Base-by-base conservation (phyloP, 495 filamentous ascomycete genomes). In the Penicillium daleae region DNA sequence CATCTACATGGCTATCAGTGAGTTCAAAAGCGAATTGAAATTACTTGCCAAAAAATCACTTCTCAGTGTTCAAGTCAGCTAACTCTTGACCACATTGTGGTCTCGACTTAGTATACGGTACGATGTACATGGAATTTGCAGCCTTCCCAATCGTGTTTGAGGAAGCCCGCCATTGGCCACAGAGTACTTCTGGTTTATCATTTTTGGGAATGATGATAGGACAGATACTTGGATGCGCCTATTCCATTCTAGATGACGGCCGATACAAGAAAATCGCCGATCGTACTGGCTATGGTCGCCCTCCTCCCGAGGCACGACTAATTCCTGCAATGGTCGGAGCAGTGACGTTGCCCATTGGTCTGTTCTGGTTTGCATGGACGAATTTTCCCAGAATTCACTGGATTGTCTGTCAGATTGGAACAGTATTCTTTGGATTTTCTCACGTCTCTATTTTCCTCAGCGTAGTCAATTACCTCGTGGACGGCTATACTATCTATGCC, bases 51-150 rank as follows among this genome's bases (percentile, higher is more conserved):
- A n/a, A n/a, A n/a, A n/a, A n/a, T n/a, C n/a, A n/a, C n/a, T n/a
- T n/a, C n/a, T n/a, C n/a, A n/a, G n/a, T n/a, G n/a, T 10, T 1
- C 10, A 2, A 46, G 19, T 46, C 10, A 22, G 42, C 42, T 46
- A 22, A 46, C 12, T 22, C 15, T 22, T 46, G 0, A 21, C 39
- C 39, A 42, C 39, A 42, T 42, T n/a, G 39, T 21, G 39, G 39
- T 46, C 13, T 2, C 1, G 2, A 3, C n/a, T 22, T 46, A 46
- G 42, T 83, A n/a, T 91, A 89, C 65, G 84, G 87, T 0, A 83
- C 88, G 10, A 73, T 91, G 6, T 92, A 91, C 68, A 78, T 92
- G 22, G 78, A 90, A 17, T 93, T 94, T 74, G 84, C 90, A n/a
- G 89, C 89, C 13, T 74, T 74, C 33, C 90, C 91, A 3, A 86